A percentile compares a stretch with the other conserved stretches of the same genome.
Conservation (phyloP, 1,284 basidiomycete genomes). For the Athelia sp. region DNA sequence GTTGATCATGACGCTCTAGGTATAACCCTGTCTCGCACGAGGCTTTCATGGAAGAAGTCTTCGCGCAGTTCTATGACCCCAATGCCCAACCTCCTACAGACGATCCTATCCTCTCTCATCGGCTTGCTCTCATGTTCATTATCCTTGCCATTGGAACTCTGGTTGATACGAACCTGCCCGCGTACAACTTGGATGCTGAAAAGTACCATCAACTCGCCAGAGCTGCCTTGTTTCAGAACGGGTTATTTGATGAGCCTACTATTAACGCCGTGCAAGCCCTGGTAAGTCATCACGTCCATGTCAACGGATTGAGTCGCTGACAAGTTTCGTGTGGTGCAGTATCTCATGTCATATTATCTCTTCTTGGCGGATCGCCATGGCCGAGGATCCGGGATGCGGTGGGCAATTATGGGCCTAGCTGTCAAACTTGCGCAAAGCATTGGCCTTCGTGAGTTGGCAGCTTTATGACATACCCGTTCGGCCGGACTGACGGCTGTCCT, state of each 20-base stretch:
- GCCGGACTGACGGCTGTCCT: conserved; percentile 3
- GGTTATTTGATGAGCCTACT: conserved; percentile 71
- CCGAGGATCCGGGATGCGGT: conserved; percentile 64
- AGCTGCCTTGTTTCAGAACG: conserved; percentile 66
- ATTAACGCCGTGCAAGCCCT: conserved; percentile 67
- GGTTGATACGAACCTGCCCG: conserved; percentile 57
- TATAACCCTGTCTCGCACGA: conserved; percentile 66
- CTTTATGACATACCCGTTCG: neutral
- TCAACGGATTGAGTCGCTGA: neutral
- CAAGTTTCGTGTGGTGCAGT: conserved; percentile 34
- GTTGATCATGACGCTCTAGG: conserved; percentile 33
- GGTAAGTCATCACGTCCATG: conserved; percentile 32
- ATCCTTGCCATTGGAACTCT: conserved; percentile 69
- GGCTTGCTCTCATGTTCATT: conserved; percentile 70
- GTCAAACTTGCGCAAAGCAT: conserved; percentile 76
- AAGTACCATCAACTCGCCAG: conserved; percentile 73
- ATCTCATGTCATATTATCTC: conserved; percentile 73
- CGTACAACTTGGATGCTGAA: conserved; percentile 73
- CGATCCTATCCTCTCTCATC: conserved; percentile 58
- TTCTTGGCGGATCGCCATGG: conserved; percentile 73
- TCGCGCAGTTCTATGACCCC: conserved; percentile 55
- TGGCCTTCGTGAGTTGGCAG: conserved; percentile 59
- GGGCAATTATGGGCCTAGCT: conserved; percentile 74
- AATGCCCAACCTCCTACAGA: conserved; percentile 40
- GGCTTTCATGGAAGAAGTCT: conserved; percentile 65